Evolutionary conservation across 2,329 filamentous ascomycete genomes (phyloP), one percentile per base, ranked within the genome.

Genomic region (Thermothelomyces thermophilus): DNA sequence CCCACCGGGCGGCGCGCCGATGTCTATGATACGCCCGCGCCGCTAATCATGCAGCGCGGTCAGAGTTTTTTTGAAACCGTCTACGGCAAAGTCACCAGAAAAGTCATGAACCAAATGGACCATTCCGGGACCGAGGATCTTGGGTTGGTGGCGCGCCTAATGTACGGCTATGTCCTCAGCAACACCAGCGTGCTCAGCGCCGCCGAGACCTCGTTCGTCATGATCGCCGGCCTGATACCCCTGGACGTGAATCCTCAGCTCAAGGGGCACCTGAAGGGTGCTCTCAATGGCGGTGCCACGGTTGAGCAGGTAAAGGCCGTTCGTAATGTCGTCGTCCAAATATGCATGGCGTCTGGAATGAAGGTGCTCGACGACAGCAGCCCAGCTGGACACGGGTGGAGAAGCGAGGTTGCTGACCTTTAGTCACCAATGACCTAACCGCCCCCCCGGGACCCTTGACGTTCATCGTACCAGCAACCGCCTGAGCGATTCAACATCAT

Each of bases 201-300:
- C 3, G 63, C 63, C 11, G 74, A 79, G 58, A 78, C 70, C 3
- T 76, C 73, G 24, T 74, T 72, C 55, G 69, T 75, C n/a, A 61
- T 77, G 44, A 69, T 77, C 36, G 72, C 75, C 3, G 73, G 68
- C 4, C 52, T 78, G 42, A 70, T 78, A 47, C 73, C 74, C 11
- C 73, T 76, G 61, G 73, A 77, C 63, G 74, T 73, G 58, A 76
- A 77, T 51, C 70, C 73, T 5, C 75, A 77, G 55, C 61, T 77
- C 41, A 77, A 77, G 54, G 74, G 75, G 4, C 75, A 78, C 63
- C 65, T 77, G 14, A 69, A 66, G 56, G 74, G 74, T 3, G 72
- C 73, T 1, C 55, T 77, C 22, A 76, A 76, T 54, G 70, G 70
- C 46, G 74, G 74, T 3, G 74, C 73, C 30, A 70, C 69, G 1